These are phyloP conservation scores for Polytrichum formosum DNA, from an alignment of 225 moss, liverwort and hornwort species.

Conservation along the genomic window DNA sequence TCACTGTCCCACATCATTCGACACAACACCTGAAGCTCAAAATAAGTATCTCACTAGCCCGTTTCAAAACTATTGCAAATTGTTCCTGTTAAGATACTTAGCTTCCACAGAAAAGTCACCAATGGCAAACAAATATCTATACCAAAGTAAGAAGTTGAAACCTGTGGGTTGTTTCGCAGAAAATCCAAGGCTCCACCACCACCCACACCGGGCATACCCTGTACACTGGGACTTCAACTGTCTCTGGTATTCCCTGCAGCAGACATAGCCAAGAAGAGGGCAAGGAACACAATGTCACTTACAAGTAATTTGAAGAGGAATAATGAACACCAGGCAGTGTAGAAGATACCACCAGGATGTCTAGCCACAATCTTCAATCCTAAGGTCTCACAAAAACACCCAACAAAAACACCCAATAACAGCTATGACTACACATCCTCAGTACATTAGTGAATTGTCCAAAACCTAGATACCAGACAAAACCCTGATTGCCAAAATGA, in stretches of 20 bases:
- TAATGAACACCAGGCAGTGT: neutral
- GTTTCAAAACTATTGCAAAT: too few relatives aligned
- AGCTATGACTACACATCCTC: neutral
- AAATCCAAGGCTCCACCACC: conserved; percentile 62
- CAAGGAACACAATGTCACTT: neutral
- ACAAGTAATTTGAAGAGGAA: neutral
- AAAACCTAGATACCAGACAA: neutral
- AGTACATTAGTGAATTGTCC: neutral
- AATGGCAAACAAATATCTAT: too few relatives aligned
- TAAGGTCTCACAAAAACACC: neutral
- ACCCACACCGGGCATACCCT: conserved; percentile 77
- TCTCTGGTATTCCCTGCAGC: conserved; percentile 68
- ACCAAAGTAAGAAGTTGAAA: too few relatives aligned
- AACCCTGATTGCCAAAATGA: neutral
- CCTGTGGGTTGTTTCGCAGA: conserved; percentile 62
- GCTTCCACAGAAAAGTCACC: too few relatives aligned
- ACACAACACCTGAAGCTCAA: too few relatives aligned
- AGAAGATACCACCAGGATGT: neutral
- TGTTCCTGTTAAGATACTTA: too few relatives aligned
- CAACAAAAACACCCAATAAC: neutral
- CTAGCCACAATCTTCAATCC: neutral
- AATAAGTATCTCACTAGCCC: too few relatives aligned
- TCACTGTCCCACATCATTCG: too few relatives aligned
- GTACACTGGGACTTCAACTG: conserved; percentile 58
- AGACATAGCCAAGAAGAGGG: neutral